Base-by-base conservation (phyloP, 2,329 filamentous ascomycete genomes). In the Pezizomycotina sp. region DNA sequence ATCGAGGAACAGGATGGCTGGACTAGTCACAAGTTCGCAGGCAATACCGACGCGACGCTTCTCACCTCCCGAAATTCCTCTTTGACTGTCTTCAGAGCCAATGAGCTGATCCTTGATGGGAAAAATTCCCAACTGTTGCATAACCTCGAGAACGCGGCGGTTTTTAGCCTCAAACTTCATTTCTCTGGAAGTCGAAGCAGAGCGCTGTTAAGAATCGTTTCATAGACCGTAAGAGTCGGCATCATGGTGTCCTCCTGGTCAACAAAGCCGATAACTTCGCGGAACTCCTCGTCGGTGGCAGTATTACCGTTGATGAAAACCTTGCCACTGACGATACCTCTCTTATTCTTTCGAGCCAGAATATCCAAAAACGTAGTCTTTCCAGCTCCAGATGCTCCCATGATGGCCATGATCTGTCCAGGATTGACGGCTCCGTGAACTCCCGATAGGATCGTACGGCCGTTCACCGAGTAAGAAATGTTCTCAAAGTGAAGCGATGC, bases 161-260 rank as follows among this genome's bases (percentile, higher is more conserved):
- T 92, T 79, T 56, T 98, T 98, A n/a, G 79, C 74, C 1, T 70
- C 62, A 36, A 71, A 69, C 45, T 77, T 77, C 89, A 98, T 98
- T 50, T 91, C 34, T 75, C 75, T 3, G 89, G 89, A n/a, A 98
- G 66, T 49, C 91, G 74, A 31, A 98, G 69, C 12, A 95, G 63
- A 16, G 89, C 89, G 52, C 86, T 95, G 50, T 80, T 93, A 46
- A 93, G 64, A 44, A 98, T 98, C 0, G 89, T 98, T 59, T 98
- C 89, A 56, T 98, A 89, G 6, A 98, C 89, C 0, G 89, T 98
- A 48, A 98, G 63, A 1, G 89, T 98, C 0, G 89, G 77, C 27
- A 98, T 66, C 74, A 98, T 86, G 4, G 86, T 92, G 54, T 98
- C 89, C 54, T 98, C 89, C 60, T 98, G 89, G 51, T 98, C 89